Evolutionary conservation across 352 stramenopile species (phyloP), one percentile per base, ranked within the genome.

Genomic region (Phytophthora pini): DNA sequence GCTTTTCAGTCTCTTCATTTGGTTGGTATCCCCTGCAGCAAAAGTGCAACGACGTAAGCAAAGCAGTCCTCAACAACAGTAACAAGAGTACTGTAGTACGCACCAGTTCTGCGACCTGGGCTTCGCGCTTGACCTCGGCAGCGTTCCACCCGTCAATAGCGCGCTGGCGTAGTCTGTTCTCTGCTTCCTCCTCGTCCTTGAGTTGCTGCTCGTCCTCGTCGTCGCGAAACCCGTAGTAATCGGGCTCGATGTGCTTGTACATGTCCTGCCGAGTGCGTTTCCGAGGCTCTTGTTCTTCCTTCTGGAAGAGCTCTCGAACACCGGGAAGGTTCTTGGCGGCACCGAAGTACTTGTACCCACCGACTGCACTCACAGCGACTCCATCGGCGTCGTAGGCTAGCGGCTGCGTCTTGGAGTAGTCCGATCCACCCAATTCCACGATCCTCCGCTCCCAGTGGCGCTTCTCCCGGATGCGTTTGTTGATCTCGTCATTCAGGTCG

Each of bases 401-500:
- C n/a, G 82, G 76, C 59, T 97, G 90, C 41, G 87, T 72, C n/a
- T 82, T 82, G 11, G 60, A 74, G 66, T 98, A 98, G 82, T 98
- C 88, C 0, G 84, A 65, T 8, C 95, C 96, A 24, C 96, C 95
- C 13, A 99, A 78, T 82, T 90, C 79, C 72, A 89, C 89, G 52
- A 98, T 97, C 38, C 86, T 77, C 43, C 78, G 76, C 60, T 98
- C 87, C 90, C 90, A 97, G 61, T 93, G 82, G 49, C 73, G 61
- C 57, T 97, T 98, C 78, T 99, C 96, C 38, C 93, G 74, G 40
- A 99, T 89, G 70, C 97, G 91, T 68, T 98, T 98, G 81, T 99
- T 99, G 77, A 99, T 99, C 70, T 97, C 80, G 80, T 99, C 97
- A 76, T 99, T 99, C 45, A 99, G 74, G 76, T 99, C 97, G 22